Evolutionary conservation across 2,329 filamentous ascomycete species (phyloP).

Genomic region (Sporothrix humicola): DNA sequence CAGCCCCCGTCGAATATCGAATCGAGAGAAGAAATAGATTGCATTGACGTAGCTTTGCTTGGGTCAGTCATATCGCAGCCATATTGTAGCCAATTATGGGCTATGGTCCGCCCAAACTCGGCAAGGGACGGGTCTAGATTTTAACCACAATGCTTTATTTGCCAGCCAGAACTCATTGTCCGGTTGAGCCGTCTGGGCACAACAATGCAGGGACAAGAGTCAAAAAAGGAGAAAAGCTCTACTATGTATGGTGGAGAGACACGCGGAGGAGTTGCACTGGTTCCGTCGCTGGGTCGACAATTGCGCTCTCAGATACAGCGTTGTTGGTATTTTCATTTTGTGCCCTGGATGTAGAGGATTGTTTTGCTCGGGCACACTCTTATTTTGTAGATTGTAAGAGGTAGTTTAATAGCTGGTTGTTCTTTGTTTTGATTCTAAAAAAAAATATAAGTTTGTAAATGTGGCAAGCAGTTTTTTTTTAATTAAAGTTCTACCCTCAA

Average conservation of each 20-base stretch:
- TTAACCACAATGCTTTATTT: conserved; percentile 1
- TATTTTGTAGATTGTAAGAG: too few species aligned
- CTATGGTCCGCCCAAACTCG: background rate
- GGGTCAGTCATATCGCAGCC: background rate
- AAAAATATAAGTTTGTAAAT: too few species aligned
- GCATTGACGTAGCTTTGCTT: conserved; percentile 23
- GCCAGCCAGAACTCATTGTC: conserved; percentile 14
- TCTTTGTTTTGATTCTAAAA: background rate
- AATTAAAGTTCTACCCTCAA: too few species aligned
- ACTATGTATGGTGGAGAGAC: background rate
- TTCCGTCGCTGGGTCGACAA: background rate
- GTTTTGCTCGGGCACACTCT: too few species aligned
- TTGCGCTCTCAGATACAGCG: background rate
- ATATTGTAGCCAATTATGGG: background rate
- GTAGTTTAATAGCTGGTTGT: too few species aligned
- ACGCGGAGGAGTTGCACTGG: background rate
- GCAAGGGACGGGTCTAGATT: conserved; percentile 22
- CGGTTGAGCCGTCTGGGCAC: conserved; percentile 12
- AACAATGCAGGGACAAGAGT: background rate
- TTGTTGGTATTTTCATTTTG: too few species aligned
- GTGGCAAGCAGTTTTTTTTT: too few species aligned
- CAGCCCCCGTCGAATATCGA: background rate
- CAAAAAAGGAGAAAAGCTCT: background rate
- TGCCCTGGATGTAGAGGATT: too few species aligned
- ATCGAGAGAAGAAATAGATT: background rate